A percentile compares a stretch with the other conserved stretches of the same genome.
Evolutionary conservation across 306 rosid genomes (phyloP).

Genomic region (Rosa multiflora): DNA sequence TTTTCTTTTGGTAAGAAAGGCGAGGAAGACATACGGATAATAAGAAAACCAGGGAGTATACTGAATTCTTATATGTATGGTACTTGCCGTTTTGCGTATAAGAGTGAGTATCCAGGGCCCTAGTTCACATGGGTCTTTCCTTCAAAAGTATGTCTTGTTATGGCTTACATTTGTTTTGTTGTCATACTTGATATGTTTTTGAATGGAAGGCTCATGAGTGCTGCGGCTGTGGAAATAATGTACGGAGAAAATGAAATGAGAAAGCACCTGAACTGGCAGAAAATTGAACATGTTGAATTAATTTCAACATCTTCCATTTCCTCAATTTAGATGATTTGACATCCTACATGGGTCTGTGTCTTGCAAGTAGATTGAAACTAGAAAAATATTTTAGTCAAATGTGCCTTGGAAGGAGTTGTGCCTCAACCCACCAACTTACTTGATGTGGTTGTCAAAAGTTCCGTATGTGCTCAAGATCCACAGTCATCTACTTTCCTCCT

Average conservation of each 20-base stretch:
- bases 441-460: not conserved
- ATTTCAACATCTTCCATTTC: not conserved
- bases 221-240: not conserved
- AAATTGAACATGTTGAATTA: not conserved
- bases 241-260: not conserved
- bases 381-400: not conserved
- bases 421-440: too few relatives aligned
- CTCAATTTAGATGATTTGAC: not conserved
- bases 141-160: not conserved
- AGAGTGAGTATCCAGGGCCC: not conserved
- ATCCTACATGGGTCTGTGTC: not conserved
- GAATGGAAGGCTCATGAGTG: slow-evolving; percentile 15
- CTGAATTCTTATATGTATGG: not conserved
- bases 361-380: too few relatives aligned
- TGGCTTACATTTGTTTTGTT: not conserved
- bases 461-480: not conserved
- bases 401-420: not conserved
- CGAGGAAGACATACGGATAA: too few relatives aligned
- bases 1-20: too few relatives aligned
- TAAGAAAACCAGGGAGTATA: not conserved
- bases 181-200: slow-evolving; percentile 13
- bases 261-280: not conserved
- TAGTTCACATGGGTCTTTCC: slow-evolving; percentile 15
- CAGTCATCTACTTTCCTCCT: not conserved
- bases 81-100: slow-evolving; percentile 2